Evolutionary conservation across 2,329 filamentous ascomycete genomes (phyloP), one percentile per base, ranked within the genome.

Genomic region (Nemania bipapillata): DNA sequence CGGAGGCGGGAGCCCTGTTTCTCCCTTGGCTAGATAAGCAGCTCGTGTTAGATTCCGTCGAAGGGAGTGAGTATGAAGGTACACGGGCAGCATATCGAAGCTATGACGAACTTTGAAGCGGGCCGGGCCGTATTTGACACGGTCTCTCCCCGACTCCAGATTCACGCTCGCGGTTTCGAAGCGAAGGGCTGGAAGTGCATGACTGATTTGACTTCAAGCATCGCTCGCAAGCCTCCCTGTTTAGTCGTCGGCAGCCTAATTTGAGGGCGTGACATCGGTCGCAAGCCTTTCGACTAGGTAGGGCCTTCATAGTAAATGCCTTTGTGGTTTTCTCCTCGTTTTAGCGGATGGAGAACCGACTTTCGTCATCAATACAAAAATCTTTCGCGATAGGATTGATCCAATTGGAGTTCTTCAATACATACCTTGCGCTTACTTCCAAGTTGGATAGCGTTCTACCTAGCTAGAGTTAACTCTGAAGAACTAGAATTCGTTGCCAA

Each of bases 231-330:
- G 79, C 72, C 55, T 81, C 80, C 59, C 80, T 79, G 65, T 77
- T 78, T 64, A 77, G 74, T 57, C 83, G 79, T 72, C 81, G 84
- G 76, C 82, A 84, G 70, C 80, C 81, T 66, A 85, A 77, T 74
- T 84, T 85, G 72, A 84, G 82, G 20, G 74, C 74, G 71, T 84
- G 83, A 72, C 83, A 85, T 69, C 82, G 80, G 73, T 85, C 82
- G 75, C 83, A 85, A 64, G 83, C 83, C 65, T 81, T 83, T 64
- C 83, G 80, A 69, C 75, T 65, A 37, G 56, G 60, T 40, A 58
- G 8, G 3, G 35, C 53, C 35, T n/a, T 66, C 22, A 42, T 59
- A 6, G 17, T 57, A 35, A 26, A 2, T 50, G 22, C 8, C 7
- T 56, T 6, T 1, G 20, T 6, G 1, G 5, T 24, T 17, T 22